Percentiles rank a stretch among this genome's conserved stretches.
These are phyloP conservation scores for Umbelopsis sp. DNA, from an alignment of 192 early-diverging fungal species.

Conservation along the genomic window DNA sequence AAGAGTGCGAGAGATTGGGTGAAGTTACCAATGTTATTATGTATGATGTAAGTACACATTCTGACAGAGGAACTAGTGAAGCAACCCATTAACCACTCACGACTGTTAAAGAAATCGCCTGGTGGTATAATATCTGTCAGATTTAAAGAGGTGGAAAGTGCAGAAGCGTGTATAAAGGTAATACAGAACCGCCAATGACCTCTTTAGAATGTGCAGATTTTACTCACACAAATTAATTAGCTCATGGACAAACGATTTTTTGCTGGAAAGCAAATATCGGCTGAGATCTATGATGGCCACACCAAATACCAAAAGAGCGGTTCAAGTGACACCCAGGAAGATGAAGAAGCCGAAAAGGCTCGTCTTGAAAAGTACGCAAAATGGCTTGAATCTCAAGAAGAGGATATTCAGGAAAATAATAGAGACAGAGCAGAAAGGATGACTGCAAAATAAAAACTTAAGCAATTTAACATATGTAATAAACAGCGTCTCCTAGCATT, in stretches of 20 bases:
- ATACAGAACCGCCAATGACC: neutral
- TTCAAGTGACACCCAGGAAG: slow-evolving; percentile 49
- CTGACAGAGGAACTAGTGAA: neutral
- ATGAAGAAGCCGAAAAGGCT: slow-evolving; percentile 75
- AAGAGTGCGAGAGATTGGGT: slow-evolving; percentile 92
- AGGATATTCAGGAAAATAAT: slow-evolving; percentile 16
- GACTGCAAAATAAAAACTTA: neutral
- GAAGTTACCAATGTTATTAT: slow-evolving; percentile 93
- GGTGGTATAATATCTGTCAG: slow-evolving; percentile 90
- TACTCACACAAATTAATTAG: slow-evolving; percentile 43
- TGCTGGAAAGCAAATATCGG: slow-evolving; percentile 78
- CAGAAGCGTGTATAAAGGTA: slow-evolving; percentile 86
- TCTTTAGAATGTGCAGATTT: no score
- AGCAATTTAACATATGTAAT: no score
- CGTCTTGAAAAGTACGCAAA: slow-evolving; percentile 85
- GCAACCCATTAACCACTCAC: no score
- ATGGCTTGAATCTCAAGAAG: slow-evolving; percentile 76
- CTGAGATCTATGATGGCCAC: slow-evolving; percentile 82
- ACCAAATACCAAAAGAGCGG: slow-evolving; percentile 71
- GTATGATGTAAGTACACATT: slow-evolving; percentile 80
- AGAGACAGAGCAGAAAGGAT: slow-evolving; percentile 16
- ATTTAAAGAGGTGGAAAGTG: slow-evolving; percentile 81
- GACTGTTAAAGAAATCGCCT: slow-evolving; percentile 52
- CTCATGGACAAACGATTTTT: slow-evolving; percentile 92
- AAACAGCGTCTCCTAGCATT: no score